Percentiles rank a stretch among this genome's conserved stretches.
Conservation (phyloP, 164 flowering plant genomes). For the Akebia trifoliata region DNA sequence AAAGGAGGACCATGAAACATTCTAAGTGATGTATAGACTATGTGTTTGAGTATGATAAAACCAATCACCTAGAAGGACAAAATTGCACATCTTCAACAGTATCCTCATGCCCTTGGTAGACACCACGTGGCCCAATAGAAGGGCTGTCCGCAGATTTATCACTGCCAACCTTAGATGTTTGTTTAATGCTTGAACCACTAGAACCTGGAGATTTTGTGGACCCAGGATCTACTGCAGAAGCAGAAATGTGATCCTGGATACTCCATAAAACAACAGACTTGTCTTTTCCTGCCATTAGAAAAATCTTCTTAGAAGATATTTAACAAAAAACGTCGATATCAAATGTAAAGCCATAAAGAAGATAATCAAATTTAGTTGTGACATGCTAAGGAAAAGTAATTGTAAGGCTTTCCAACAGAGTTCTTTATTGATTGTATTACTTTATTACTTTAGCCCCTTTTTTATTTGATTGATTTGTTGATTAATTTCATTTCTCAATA, state of each 20-base stretch:
- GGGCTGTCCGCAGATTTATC: conserved; percentile 53
- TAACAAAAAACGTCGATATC: not conserved
- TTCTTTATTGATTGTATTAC: too few species aligned
- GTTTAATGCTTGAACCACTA: conserved; percentile 36
- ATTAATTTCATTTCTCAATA: too few species aligned
- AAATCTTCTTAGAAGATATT: not conserved
- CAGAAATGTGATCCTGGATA: conserved; percentile 81
- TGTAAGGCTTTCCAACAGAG: too few species aligned
- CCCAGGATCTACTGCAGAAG: conserved; percentile 51
- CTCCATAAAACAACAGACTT: conserved; percentile 92
- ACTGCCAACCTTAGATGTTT: conserved; percentile 35
- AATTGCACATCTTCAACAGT: conserved; percentile 99
- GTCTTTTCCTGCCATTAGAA: conserved; percentile 73
- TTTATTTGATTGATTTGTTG: too few species aligned
- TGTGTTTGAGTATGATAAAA: not conserved
- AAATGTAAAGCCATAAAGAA: not conserved
- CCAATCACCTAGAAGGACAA: conserved; percentile 84
- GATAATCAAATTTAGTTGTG: not conserved
- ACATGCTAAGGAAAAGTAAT: not conserved
- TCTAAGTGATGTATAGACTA: not conserved
- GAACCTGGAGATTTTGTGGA: conserved; percentile 50
- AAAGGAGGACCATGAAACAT: not conserved
- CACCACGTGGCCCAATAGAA: conserved; percentile 71
- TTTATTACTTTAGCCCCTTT: too few species aligned
- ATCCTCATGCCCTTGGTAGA: conserved; percentile 78